Conservation (phyloP, 2,329 filamentous ascomycete species). For the Myriangium duriaei region DNA sequence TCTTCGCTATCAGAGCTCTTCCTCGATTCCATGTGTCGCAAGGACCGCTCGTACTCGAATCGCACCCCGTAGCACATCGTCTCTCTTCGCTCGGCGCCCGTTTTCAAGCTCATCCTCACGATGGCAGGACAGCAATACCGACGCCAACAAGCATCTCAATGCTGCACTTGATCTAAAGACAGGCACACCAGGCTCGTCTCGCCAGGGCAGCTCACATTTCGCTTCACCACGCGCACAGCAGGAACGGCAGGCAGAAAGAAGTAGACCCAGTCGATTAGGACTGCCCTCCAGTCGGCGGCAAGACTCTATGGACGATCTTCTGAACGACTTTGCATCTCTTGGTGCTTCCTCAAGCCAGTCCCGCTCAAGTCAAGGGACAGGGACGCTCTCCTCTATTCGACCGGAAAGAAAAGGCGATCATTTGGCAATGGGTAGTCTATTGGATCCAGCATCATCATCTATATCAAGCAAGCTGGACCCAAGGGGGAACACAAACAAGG, state of each 20-base stretch:
- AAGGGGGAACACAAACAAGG: slow-evolving; percentile 4
- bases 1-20: slow-evolving; percentile 9
- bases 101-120: background rate
- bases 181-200: slow-evolving; percentile 15
- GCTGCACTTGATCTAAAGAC: slow-evolving; percentile 19
- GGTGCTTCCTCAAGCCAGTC: too few species aligned
- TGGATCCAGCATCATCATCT: background rate
- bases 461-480: slow-evolving; percentile 11
- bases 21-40: too few species aligned
- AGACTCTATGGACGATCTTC: background rate
- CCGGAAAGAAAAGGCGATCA: background rate
- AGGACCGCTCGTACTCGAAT: too few species aligned
- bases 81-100: background rate
- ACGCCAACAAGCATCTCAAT: slow-evolving; percentile 14
- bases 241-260: background rate
- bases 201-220: slow-evolving; percentile 18
- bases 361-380: too few species aligned
- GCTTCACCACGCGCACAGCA: slow-evolving; percentile 17
- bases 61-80: too few species aligned
- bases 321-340: background rate
- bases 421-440: background rate
- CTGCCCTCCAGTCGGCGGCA: background rate
- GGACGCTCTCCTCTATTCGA: too few species aligned
- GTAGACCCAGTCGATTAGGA: background rate
- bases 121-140: background rate